Evolutionary conservation across 345 rosid genomes (phyloP).

Genomic region (Lumnitzera racemosa): DNA sequence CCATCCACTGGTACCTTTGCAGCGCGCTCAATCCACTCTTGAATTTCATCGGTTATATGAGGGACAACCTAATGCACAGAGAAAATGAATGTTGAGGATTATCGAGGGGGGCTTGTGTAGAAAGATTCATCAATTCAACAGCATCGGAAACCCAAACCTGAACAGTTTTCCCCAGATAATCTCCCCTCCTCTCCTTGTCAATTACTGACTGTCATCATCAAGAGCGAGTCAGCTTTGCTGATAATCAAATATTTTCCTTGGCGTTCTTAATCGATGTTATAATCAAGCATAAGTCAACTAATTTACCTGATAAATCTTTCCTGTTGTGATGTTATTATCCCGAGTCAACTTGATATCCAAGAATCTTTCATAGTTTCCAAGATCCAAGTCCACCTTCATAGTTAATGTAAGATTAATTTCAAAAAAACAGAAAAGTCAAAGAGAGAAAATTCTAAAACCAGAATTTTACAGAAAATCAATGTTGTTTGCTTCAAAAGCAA

Average conservation of each 20-base stretch:
- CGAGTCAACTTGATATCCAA: conserved; percentile 75
- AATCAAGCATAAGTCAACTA: too few species aligned
- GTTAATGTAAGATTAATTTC: neutral
- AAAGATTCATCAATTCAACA: neutral
- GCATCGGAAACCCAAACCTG: conserved; percentile 42
- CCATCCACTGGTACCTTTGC: conserved; percentile 85
- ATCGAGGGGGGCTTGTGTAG: neutral
- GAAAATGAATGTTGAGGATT: neutral
- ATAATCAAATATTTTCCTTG: too few species aligned
- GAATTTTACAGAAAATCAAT: too few species aligned
- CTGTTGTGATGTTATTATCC: conserved; percentile 89
- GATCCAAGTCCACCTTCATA: conserved; percentile 91
- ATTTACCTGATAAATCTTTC: conserved; percentile 78
- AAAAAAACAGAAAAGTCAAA: neutral
- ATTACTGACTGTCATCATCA: conserved; percentile 52
- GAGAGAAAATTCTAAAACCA: too few species aligned
- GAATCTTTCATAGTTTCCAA: conserved; percentile 97
- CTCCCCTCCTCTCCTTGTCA: conserved; percentile 90
- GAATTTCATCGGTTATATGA: conserved; percentile 93
- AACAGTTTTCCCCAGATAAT: conserved; percentile 94
- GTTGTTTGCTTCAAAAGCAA: too few species aligned
- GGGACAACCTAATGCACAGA: conserved; percentile 69
- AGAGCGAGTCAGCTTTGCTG: neutral
- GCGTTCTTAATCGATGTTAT: too few species aligned
- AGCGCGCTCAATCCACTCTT: conserved; percentile 93